Percentiles rank a stretch among this genome's conserved stretches.
Conservation (phyloP, 1,284 basidiomycete genomes). For the Melampsora occidentalis region DNA sequence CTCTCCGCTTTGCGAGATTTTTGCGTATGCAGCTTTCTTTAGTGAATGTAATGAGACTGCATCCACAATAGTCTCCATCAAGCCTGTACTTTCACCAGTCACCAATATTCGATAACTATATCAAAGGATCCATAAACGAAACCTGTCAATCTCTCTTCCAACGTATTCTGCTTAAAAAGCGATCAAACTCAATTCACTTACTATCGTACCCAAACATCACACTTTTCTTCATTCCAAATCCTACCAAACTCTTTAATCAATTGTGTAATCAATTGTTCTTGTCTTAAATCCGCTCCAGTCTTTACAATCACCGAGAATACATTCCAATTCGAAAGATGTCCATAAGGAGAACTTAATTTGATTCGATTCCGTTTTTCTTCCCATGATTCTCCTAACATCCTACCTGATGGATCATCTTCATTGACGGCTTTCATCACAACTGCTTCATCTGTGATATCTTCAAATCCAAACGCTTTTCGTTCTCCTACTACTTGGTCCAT, state of each 20-base stretch:
- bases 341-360: constrained; percentile 87
- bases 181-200: not conserved
- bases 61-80: constrained; percentile 87
- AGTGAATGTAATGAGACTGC: constrained; percentile 98
- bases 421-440: constrained; percentile 87
- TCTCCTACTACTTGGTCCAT: constrained; percentile 55
- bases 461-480: constrained; percentile 29
- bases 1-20: constrained; percentile 62
- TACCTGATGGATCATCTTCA: constrained; percentile 93
- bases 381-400: constrained; percentile 96
- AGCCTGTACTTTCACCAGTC: constrained; percentile 83
- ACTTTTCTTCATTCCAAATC: constrained; percentile 92
- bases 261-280: constrained; percentile 95
- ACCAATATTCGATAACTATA: constrained; percentile 75
- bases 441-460: constrained; percentile 49
- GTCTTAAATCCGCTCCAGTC: constrained; percentile 91
- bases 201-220: constrained; percentile 83
- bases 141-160: not conserved
- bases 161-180: not conserved
- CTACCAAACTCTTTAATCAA: constrained; percentile 86
- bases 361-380: constrained; percentile 90
- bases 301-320: constrained; percentile 94
- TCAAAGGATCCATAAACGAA: not conserved
- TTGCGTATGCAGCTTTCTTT: constrained; percentile 95
- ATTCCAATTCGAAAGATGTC: constrained; percentile 75